phyloP scores from a whole-genome alignment of 345 rosid species.

The Eucalyptus virginea region DNA sequence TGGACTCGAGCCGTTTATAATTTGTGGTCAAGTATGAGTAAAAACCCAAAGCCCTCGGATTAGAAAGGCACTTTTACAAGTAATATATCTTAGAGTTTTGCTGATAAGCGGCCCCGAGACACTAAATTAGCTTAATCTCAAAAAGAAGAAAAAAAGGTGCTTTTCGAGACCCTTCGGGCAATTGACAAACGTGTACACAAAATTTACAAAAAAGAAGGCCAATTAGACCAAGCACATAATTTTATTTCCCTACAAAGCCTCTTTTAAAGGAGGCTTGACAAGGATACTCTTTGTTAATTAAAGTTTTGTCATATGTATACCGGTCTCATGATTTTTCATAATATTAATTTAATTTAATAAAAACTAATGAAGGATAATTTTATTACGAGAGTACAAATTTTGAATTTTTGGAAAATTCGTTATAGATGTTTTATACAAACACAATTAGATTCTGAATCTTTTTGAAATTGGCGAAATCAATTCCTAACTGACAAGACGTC shows the following conservation, averaged over 20 bases:
- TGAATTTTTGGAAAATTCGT: too few species aligned
- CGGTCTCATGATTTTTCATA: rapidly evolving
- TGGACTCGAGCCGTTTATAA: too few species aligned
- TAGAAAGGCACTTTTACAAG: not conserved
- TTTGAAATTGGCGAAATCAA: rapidly evolving
- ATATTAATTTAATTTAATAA: too few species aligned
- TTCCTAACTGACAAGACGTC: not conserved
- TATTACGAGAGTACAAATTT: too few species aligned
- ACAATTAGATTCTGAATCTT: not conserved
- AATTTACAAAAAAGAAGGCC: not conserved
- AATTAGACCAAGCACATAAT: not conserved
- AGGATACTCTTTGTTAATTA: not conserved
- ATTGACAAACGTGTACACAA: not conserved
- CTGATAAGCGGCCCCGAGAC: not conserved
- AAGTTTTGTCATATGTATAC: too few species aligned
- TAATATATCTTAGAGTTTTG: not conserved
- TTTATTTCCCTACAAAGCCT: not conserved
- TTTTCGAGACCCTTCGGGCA: not conserved
- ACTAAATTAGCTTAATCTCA: not conserved
- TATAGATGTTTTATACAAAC: not conserved
- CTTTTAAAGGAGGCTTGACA: not conserved
- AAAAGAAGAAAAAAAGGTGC: not conserved
- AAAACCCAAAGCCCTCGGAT: not conserved
- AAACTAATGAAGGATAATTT: rapidly evolving
- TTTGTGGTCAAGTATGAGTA: not conserved